phyloP scores from a whole-genome alignment of 345 rosid species.

The Clarkia xantiana region DNA sequence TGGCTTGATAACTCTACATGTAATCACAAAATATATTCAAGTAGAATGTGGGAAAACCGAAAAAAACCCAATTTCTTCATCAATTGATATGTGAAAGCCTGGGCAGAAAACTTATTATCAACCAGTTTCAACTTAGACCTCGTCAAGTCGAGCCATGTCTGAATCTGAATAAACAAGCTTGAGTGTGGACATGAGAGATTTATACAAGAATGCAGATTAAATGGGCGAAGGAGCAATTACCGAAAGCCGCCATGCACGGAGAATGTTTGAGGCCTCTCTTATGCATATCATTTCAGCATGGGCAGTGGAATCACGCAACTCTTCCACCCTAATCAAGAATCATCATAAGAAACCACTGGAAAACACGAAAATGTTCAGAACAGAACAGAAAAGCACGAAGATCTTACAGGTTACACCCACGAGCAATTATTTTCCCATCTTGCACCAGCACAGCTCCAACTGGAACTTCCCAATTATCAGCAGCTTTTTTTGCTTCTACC shows the following conservation, averaged over 20 bases:
- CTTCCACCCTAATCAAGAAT: slow-evolving; percentile 64
- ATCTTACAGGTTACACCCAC: slow-evolving; percentile 87
- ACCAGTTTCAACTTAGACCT: no score
- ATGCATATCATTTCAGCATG: slow-evolving; percentile 97
- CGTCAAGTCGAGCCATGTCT: no score
- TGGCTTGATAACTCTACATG: no score
- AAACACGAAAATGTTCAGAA: slow-evolving; percentile 10
- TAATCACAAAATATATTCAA: no score
- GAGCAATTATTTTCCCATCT: slow-evolving; percentile 75
- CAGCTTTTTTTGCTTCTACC: slow-evolving; percentile 85
- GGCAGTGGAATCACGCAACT: slow-evolving; percentile 88
- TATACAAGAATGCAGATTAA: background rate
- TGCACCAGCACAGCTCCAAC: slow-evolving; percentile 94
- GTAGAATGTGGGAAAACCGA: no score
- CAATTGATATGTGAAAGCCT: slow-evolving; percentile 1
- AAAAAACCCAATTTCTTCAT: no score
- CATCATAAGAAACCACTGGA: background rate
- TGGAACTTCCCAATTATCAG: slow-evolving; percentile 95
- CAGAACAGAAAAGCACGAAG: slow-evolving; percentile 4
- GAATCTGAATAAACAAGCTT: no score
- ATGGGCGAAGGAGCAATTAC: slow-evolving; percentile 20
- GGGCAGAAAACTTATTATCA: slow-evolving; percentile 15
- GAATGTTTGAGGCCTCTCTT: slow-evolving; percentile 69
- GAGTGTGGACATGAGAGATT: background rate
- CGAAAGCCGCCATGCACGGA: slow-evolving; percentile 76